Evolutionary conservation across 805 yeast genomes (phyloP).

Genomic region (Danielia oregonensis): DNA sequence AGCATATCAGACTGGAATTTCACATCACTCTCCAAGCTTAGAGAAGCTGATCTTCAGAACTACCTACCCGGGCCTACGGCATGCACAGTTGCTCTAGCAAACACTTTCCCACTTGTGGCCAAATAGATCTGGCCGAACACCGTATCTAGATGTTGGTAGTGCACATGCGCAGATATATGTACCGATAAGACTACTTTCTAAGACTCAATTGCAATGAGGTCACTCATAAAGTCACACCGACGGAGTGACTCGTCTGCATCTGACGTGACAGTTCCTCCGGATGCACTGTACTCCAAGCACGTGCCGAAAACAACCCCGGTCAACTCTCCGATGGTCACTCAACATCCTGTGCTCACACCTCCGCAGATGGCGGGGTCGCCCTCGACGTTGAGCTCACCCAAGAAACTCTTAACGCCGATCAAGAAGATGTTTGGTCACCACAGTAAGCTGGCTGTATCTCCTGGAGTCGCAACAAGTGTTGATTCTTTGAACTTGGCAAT

Average conservation of each 20-base stretch:
- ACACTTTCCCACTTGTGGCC: not conserved
- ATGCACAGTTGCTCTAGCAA: not conserved
- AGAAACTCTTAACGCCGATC: slow-evolving; percentile 36
- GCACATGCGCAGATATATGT: no score
- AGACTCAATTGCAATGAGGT: no score
- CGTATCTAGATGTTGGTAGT: no score
- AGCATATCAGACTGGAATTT: no score
- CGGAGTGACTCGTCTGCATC: slow-evolving; percentile 16
- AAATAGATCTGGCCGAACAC: no score
- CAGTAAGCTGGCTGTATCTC: slow-evolving; percentile 8
- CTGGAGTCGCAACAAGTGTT: slow-evolving; percentile 3
- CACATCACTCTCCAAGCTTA: no score
- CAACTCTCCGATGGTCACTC: slow-evolving; percentile 4
- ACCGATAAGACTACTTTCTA: no score
- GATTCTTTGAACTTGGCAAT: slow-evolving; percentile 11
- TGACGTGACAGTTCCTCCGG: slow-evolving; percentile 9
- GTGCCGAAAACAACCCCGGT: slow-evolving; percentile 2
- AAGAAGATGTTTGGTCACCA: slow-evolving; percentile 27
- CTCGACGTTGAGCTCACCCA: slow-evolving; percentile 25
- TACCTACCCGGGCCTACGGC: not conserved
- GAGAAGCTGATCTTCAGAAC: not conserved
- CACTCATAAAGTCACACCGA: slow-evolving; percentile 16
- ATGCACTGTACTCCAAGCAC: slow-evolving; percentile 1
- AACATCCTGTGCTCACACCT: slow-evolving; percentile 7
- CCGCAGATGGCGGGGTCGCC: slow-evolving; percentile 9